Percentiles rank a stretch among this genome's conserved stretches.
Conservation (phyloP, 164 flowering plant species). For the Magnolia officinalis region DNA sequence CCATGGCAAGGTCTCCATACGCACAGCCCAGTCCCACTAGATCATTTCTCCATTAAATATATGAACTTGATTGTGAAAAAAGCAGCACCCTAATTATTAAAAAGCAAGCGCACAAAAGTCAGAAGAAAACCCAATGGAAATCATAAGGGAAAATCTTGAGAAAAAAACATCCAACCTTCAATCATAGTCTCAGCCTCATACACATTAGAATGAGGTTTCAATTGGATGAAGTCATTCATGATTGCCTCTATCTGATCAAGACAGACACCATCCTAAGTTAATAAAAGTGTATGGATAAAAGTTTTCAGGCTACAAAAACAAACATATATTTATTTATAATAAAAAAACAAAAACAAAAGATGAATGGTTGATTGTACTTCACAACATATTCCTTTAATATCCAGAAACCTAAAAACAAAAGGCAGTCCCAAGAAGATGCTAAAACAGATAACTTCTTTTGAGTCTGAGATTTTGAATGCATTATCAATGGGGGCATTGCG, state of each 20-base stretch:
- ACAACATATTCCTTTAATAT: neutral
- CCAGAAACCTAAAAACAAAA: neutral
- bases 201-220: conserved; percentile 75
- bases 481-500: neutral
- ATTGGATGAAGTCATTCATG: conserved; percentile 92
- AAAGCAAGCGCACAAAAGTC: too few relatives aligned
- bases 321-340: too few relatives aligned
- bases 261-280: conserved; percentile 8
- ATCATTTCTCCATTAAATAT: too few relatives aligned
- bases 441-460: neutral
- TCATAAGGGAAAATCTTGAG: neutral
- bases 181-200: conserved; percentile 94
- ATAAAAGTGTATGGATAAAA: neutral
- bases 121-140: too few relatives aligned
- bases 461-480: neutral
- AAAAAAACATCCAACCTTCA: conserved; percentile 60
- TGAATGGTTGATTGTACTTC: neutral
- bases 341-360: neutral
- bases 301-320: too few relatives aligned
- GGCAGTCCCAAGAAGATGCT: too few relatives aligned
- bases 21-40: too few relatives aligned
- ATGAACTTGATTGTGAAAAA: too few relatives aligned
- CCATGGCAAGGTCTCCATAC: too few relatives aligned
- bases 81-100: too few relatives aligned
- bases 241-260: conserved; percentile 79